Evolutionary conservation across 148 eudicot species (phyloP).

Genomic region (Persicaria tinctoria): DNA sequence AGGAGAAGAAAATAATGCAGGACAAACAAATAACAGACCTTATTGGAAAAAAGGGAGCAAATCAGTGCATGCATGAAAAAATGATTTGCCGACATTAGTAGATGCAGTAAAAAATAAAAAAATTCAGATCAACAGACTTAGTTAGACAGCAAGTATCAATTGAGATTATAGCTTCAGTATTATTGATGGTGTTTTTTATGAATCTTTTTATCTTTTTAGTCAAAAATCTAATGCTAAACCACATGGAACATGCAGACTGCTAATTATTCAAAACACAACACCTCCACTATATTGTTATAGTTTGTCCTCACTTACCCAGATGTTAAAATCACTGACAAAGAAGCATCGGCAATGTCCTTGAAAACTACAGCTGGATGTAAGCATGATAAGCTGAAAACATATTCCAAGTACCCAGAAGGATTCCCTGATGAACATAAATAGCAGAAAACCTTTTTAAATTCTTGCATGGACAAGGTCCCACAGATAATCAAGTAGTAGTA

Average conservation of each 20-base stretch:
- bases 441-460: neutral
- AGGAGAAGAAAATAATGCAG: neutral
- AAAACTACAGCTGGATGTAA: slow-evolving; percentile 93
- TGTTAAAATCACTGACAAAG: slow-evolving; percentile 84
- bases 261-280: neutral
- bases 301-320: slow-evolving; percentile 58
- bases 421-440: slow-evolving; percentile 24
- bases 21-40: neutral
- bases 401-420: slow-evolving; percentile 50
- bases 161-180: neutral
- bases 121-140: neutral
- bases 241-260: neutral
- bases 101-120: neutral
- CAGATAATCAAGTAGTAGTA: slow-evolving; percentile 8
- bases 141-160: neutral
- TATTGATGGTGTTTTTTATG: neutral
- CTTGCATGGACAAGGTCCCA: neutral
- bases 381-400: slow-evolving; percentile 85
- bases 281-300: neutral
- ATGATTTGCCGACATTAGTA: neutral
- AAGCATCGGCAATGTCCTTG: slow-evolving; percentile 57
- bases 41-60: neutral
- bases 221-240: neutral
- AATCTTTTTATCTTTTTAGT: neutral
- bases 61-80: neutral